These are phyloP conservation scores for Croton setiger DNA, from an alignment of 441 rosid species.

Conservation along the genomic window DNA sequence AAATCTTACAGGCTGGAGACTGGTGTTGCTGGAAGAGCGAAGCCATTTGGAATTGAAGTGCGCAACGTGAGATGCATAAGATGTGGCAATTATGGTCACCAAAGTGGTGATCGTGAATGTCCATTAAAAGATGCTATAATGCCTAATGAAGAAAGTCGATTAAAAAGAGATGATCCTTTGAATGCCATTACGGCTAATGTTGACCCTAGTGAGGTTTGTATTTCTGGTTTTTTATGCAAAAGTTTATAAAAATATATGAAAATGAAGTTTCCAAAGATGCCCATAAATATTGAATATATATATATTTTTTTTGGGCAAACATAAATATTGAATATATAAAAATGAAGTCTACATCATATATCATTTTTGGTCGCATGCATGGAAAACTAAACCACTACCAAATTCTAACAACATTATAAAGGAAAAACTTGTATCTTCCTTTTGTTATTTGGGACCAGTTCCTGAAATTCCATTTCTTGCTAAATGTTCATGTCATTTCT, in stretches of 20 bases:
- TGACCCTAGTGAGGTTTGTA: slow-evolving; percentile 75
- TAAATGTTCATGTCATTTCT: neutral
- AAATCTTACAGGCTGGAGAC: slow-evolving; percentile 65
- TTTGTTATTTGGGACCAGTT: neutral
- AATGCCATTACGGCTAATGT: slow-evolving; percentile 71
- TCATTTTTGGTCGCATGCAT: neutral
- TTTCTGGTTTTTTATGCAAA: slow-evolving; percentile 10
- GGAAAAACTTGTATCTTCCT: neutral
- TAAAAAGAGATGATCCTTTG: slow-evolving; percentile 93
- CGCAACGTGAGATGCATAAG: slow-evolving; percentile 88
- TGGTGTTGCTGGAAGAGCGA: slow-evolving; percentile 67
- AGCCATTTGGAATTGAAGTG: slow-evolving; percentile 89
- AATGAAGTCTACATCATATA: too few species aligned
- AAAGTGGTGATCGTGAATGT: slow-evolving; percentile 96
- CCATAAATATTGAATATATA: too few species aligned
- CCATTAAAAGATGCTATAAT: slow-evolving; percentile 89
- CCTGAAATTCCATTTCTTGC: too few species aligned
- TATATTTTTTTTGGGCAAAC: too few species aligned
- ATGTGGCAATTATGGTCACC: slow-evolving; percentile 86
- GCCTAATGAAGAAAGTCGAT: slow-evolving; percentile 85
- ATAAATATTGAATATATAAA: too few species aligned
- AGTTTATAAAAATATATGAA: too few species aligned
- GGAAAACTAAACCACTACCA: neutral
- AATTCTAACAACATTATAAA: neutral
- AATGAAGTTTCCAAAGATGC: too few species aligned